phyloP scores from a whole-genome alignment of 106 monocot genomes.

The Acorus gramineus region DNA sequence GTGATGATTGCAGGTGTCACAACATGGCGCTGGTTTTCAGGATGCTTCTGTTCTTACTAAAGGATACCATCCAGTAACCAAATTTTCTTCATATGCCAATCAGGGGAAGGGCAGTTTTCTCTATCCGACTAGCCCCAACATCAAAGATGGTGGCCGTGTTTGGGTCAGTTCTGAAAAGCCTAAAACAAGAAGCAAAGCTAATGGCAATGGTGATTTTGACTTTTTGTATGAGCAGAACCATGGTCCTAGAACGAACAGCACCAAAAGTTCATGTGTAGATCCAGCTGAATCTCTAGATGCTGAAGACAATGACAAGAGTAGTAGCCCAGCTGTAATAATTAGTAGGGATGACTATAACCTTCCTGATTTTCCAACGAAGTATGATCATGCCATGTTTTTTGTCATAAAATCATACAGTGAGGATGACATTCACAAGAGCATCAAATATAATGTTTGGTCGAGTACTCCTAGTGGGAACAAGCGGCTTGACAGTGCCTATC shows the following conservation, averaged over 20 bases:
- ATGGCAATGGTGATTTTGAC: conserved; percentile 21
- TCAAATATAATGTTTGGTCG: conserved; percentile 29
- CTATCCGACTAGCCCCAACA: conserved; percentile 11
- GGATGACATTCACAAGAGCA: conserved; percentile 33
- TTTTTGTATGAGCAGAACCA: conserved; percentile 44
- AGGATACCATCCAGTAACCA: conserved; percentile 24
- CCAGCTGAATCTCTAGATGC: conserved; percentile 3
- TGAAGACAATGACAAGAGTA: not conserved
- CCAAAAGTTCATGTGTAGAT: conserved; percentile 3
- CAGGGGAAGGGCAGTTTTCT: conserved; percentile 18
- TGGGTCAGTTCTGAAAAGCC: conserved; percentile 26
- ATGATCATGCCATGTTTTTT: conserved; percentile 23
- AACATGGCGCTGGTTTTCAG: conserved; percentile 6
- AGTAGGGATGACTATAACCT: conserved; percentile 51
- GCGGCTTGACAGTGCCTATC: conserved; percentile 20
- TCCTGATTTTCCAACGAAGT: conserved; percentile 40
- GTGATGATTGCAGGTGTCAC: not conserved
- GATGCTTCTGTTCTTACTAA: conserved; percentile 13
- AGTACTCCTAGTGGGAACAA: conserved; percentile 28
- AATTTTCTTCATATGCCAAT: conserved; percentile 23
- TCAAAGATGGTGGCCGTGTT: conserved; percentile 23
- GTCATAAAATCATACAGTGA: conserved; percentile 34
- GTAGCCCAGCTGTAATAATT: not conserved
- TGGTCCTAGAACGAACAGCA: conserved; percentile 43
- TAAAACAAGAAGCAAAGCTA: conserved; percentile 24